These are phyloP conservation scores for Chlorella sp. DNA, from an alignment of 139 green algal species.

Conservation along the genomic window DNA sequence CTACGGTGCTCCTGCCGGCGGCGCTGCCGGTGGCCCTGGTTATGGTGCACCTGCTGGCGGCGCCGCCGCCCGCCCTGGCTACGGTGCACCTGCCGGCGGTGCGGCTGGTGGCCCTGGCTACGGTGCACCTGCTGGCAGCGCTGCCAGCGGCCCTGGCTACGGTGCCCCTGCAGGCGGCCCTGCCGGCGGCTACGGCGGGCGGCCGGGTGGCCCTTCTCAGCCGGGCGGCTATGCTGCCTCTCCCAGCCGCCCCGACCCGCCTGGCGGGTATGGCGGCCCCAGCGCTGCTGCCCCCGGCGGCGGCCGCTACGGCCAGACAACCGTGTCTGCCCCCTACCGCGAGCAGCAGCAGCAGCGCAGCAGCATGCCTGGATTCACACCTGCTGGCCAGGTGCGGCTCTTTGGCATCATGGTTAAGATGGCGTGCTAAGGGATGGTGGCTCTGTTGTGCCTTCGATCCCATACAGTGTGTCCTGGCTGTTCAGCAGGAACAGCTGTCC, in stretches of 20 bases:
- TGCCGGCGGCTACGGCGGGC: not conserved
- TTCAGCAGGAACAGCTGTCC: no score
- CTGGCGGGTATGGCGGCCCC: not conserved
- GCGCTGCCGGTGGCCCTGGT: not conserved
- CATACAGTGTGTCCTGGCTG: no score
- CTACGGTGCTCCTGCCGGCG: not conserved
- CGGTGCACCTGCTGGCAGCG: not conserved
- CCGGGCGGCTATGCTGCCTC: not conserved
- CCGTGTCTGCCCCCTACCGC: no score
- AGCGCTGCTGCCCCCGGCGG: not conserved
- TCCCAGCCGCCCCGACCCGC: not conserved
- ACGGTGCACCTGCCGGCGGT: not conserved
- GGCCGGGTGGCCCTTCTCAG: no score
- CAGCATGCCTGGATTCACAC: no score
- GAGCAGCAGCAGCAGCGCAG: no score
- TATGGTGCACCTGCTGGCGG: not conserved
- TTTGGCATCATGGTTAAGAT: not conserved
- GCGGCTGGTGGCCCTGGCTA: not conserved
- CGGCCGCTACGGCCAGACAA: not conserved
- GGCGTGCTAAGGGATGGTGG: no score
- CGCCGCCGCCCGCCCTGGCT: no score
- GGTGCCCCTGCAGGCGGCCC: not conserved
- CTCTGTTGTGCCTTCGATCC: no score
- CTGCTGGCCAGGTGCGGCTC: no score
- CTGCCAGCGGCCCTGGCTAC: not conserved